These are phyloP conservation scores for Pyrenopolyporus hunteri DNA, from an alignment of 495 filamentous ascomycete species.

Conservation along the genomic window DNA sequence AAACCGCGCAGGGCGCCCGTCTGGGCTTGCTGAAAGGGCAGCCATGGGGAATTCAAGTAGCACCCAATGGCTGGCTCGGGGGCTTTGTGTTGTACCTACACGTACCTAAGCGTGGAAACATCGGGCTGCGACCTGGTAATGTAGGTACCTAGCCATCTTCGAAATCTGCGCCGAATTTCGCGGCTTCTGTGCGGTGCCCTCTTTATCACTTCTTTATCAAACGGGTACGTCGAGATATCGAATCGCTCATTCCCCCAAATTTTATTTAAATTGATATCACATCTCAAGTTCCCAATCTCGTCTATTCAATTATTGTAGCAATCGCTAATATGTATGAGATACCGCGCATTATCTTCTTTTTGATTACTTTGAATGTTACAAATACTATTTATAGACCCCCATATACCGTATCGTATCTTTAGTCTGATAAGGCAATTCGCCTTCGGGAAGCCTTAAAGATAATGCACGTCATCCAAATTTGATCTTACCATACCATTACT, in stretches of 20 bases:
- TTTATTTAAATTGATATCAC: slow-evolving; percentile 26
- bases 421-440: slow-evolving; percentile 16
- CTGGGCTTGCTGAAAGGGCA: too few relatives aligned
- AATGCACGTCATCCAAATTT: slow-evolving; percentile 33
- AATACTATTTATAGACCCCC: slow-evolving; percentile 21
- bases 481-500: too few relatives aligned
- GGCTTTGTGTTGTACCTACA: too few relatives aligned
- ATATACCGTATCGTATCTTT: background rate
- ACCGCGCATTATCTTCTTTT: background rate
- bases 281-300: slow-evolving; percentile 27
- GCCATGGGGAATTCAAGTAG: too few relatives aligned
- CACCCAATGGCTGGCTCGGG: too few relatives aligned
- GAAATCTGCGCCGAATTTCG: background rate
- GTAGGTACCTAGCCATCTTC: background rate
- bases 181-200: background rate
- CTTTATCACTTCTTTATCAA: background rate
- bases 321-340: background rate
- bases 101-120: too few relatives aligned
- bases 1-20: too few relatives aligned
- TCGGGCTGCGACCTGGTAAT: too few relatives aligned
- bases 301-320: slow-evolving; percentile 11
- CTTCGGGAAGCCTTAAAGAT: slow-evolving; percentile 1
- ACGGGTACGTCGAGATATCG: background rate
- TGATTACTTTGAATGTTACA: too few relatives aligned
- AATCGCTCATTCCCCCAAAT: too few relatives aligned